A percentile compares a stretch with the other conserved stretches of the same genome.
Conservation (phyloP, 768 basidiomycete genomes). For the Russula olivacea region DNA sequence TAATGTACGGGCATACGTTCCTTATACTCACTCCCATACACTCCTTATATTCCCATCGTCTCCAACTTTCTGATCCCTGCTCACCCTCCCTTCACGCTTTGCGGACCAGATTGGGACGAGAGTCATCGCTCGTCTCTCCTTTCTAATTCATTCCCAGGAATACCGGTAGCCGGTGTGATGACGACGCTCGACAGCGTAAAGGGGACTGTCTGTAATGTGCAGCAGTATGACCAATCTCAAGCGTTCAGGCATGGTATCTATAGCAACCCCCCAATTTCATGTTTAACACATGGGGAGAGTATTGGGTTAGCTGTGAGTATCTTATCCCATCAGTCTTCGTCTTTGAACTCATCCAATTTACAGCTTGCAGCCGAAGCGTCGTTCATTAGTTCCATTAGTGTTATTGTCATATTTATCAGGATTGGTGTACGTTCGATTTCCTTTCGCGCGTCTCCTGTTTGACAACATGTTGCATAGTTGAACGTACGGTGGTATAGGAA, state of each 20-base stretch:
- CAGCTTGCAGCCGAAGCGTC: conserved; percentile 36
- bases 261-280: conserved; percentile 16
- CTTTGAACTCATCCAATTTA: background rate
- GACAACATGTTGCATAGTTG: conserved; percentile 4
- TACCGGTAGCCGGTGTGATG: background rate
- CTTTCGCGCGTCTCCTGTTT: background rate
- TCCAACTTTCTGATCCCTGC: background rate
- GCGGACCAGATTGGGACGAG: too few species aligned
- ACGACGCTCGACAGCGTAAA: background rate
- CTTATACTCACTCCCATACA: too few species aligned
- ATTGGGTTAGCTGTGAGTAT: conserved; percentile 36
- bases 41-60: too few species aligned
- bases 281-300: conserved; percentile 33
- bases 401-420: background rate
- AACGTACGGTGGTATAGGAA: conserved; percentile 14
- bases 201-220: conserved; percentile 10
- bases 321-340: background rate
- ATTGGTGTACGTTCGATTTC: conserved; percentile 12
- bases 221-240: background rate
- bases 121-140: too few species aligned
- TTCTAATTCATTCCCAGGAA: background rate
- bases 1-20: too few species aligned
- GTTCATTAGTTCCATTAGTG: background rate
- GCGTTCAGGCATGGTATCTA: too few species aligned
- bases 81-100: background rate